Evolutionary conservation across 768 basidiomycete species (phyloP).

Genomic region (Calvatia gigantea): DNA sequence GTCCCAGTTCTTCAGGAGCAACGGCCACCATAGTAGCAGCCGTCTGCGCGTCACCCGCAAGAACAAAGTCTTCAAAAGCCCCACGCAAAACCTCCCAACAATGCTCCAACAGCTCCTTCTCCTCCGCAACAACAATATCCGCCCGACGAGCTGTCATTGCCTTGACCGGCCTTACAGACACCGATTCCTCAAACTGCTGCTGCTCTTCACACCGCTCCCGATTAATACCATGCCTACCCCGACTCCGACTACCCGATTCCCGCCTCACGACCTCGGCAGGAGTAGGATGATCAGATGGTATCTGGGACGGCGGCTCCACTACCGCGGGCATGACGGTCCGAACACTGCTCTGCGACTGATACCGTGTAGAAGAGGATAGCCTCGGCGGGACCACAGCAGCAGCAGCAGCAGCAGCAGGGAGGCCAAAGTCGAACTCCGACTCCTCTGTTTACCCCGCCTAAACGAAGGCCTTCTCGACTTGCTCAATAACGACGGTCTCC

Average conservation of each 20-base stretch:
- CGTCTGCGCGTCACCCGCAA: constrained; percentile 78
- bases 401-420: constrained; percentile 45
- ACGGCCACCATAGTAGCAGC: constrained; percentile 70
- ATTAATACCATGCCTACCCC: constrained; percentile 25
- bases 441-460: constrained; percentile 39
- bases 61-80: constrained; percentile 57
- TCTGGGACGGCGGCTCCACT: constrained; percentile 39
- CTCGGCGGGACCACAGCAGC: constrained; percentile 37
- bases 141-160: constrained; percentile 34
- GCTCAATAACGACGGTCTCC: constrained; percentile 27
- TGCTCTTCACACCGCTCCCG: constrained; percentile 24
- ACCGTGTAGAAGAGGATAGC: too few relatives aligned
- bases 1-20: constrained; percentile 52
- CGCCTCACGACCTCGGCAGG: constrained; percentile 24
- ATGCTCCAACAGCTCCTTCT: constrained; percentile 45
- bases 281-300: too few relatives aligned
- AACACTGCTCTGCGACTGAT: constrained; percentile 60
- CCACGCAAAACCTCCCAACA: constrained; percentile 56
- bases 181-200: constrained; percentile 13
- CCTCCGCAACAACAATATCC: constrained; percentile 45
- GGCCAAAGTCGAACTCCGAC: constrained; percentile 67
- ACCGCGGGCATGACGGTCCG: constrained; percentile 64
- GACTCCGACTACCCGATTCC: constrained; percentile 23
- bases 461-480: constrained; percentile 29
- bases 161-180: constrained; percentile 5